Evolutionary conservation across 441 rosid species (phyloP).

Genomic region (Erysimum pusillum): DNA sequence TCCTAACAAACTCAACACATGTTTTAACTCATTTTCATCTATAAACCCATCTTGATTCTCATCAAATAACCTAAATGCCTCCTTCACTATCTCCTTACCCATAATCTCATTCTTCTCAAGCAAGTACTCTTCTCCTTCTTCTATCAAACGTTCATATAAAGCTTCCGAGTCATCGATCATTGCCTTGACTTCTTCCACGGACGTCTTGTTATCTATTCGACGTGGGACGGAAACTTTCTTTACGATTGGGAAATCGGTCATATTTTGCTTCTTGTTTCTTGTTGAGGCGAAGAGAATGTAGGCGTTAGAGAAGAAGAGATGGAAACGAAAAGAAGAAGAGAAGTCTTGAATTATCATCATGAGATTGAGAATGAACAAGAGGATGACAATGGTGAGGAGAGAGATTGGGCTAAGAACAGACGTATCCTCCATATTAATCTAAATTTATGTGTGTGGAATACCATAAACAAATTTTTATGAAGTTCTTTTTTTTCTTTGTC

Average conservation of each 20-base stretch:
- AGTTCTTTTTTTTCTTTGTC: neutral
- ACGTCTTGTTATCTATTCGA: slow-evolving; percentile 30
- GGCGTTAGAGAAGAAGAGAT: slow-evolving; percentile 35
- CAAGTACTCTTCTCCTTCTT: slow-evolving; percentile 49
- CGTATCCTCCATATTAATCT: slow-evolving; percentile 45
- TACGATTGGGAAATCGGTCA: neutral
- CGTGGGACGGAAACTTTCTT: neutral
- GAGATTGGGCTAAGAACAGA: slow-evolving; percentile 44
- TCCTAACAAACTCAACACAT: slow-evolving; percentile 52
- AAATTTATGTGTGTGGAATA: slow-evolving; percentile 39
- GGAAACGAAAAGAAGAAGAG: slow-evolving; percentile 39
- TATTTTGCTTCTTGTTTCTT: slow-evolving; percentile 14
- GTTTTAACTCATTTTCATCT: slow-evolving; percentile 65
- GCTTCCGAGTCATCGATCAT: slow-evolving; percentile 47
- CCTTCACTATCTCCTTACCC: slow-evolving; percentile 54
- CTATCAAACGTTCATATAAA: slow-evolving; percentile 40
- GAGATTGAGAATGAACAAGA: slow-evolving; percentile 45
- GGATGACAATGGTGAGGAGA: slow-evolving; percentile 42
- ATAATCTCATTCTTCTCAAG: slow-evolving; percentile 60
- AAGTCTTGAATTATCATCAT: slow-evolving; percentile 48
- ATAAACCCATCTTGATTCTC: slow-evolving; percentile 71
- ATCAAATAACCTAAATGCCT: slow-evolving; percentile 68
- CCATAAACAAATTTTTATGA: slow-evolving; percentile 31
- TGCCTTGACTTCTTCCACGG: slow-evolving; percentile 52
- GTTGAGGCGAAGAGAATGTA: slow-evolving; percentile 30